Base-by-base conservation (phyloP, 2,329 filamentous ascomycete species). In the Mariannaea elegans region DNA sequence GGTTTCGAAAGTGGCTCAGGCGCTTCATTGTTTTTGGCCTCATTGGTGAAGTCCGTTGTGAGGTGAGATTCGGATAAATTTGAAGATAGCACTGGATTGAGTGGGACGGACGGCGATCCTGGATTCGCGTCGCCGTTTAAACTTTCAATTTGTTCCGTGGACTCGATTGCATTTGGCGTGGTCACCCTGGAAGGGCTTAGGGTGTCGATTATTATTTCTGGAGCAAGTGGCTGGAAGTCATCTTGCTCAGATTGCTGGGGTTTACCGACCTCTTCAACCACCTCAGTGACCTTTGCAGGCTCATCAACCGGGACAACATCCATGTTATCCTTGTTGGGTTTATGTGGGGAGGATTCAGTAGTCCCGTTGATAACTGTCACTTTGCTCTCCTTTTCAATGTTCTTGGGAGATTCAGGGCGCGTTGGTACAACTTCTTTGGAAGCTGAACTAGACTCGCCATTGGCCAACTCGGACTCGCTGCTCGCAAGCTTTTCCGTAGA, bases 261-360 rank as follows among this genome's bases (percentile, higher is more conserved):
- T 13, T 59, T 31, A 2, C 18, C 14, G 12, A 10, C n/a, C 18
- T 59, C 31, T 3, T 23, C 14, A 14, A n/a, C 9, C 16, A 32
- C 18, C 8, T 70, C 64, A 21, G 65, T 23, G 59, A 68, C 65
- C 54, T 64, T 56, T 13, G 46, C 31, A 19, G 44, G 45, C 16
- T 56, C 48, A 14, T 63, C 59, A 19, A 61, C 45, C 10, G 56
- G 41, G 38, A 66, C 66, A 32, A 68, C 53, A 7, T 68, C 66
- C 64, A 71, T 68, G 34, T 62, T 56, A 27, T 66, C 58, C 27
- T 60, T 50, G n/a, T 23, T 38, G 3, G 39, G 13, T 10, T 56
- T 61, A 7, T 45, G 39, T 19, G 65, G 46, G 12, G 64, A 59
- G 34, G 42, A 47, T 8, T 55, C 32, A 5, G 32, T 55, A 14